phyloP scores from a whole-genome alignment of 2,329 filamentous ascomycete species.

The Daldinia eschscholtzii region DNA sequence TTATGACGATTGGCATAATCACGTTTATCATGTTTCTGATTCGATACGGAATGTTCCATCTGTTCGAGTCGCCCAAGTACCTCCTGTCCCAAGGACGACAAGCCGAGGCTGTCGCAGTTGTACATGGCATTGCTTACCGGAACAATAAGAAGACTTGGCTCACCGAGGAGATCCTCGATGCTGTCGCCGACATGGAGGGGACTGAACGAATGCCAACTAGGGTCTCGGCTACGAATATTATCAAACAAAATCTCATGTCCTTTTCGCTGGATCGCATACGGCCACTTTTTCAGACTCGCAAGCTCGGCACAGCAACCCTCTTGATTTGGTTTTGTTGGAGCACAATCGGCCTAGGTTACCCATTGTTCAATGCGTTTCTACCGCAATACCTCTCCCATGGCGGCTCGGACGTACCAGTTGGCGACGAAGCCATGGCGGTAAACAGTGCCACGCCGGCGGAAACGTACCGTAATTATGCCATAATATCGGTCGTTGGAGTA shows the following conservation, averaged over 20 bases:
- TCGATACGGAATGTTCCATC: conserved; percentile 83
- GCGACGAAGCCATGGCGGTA: conserved; percentile 46
- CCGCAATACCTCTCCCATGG: conserved; percentile 82
- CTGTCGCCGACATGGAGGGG: conserved; percentile 62
- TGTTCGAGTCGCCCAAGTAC: conserved; percentile 89
- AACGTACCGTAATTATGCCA: conserved; percentile 84
- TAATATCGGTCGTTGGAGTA: conserved; percentile 81
- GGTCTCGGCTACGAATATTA: conserved; percentile 56
- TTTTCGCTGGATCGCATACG: conserved; percentile 77
- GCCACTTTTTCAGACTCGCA: conserved; percentile 71
- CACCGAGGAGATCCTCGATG: conserved; percentile 75
- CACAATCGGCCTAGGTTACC: conserved; percentile 87
- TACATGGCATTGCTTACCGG: conserved; percentile 81
- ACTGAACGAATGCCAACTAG: conserved; percentile 40
- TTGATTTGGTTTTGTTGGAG: conserved; percentile 85
- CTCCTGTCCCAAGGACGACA: conserved; percentile 82
- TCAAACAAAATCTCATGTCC: conserved; percentile 71
- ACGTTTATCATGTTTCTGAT: conserved; percentile 83
- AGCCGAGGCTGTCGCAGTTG: conserved; percentile 81
- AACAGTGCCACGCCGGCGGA: conserved; percentile 53
- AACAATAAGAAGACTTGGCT: conserved; percentile 81
- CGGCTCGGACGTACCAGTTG: conserved; percentile 55
- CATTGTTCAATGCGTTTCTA: conserved; percentile 91
- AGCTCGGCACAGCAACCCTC: conserved; percentile 63
- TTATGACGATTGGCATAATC: conserved; percentile 76